Conservation (phyloP, 2,329 filamentous ascomycete genomes). For the Botryosphaeria dothidea region DNA sequence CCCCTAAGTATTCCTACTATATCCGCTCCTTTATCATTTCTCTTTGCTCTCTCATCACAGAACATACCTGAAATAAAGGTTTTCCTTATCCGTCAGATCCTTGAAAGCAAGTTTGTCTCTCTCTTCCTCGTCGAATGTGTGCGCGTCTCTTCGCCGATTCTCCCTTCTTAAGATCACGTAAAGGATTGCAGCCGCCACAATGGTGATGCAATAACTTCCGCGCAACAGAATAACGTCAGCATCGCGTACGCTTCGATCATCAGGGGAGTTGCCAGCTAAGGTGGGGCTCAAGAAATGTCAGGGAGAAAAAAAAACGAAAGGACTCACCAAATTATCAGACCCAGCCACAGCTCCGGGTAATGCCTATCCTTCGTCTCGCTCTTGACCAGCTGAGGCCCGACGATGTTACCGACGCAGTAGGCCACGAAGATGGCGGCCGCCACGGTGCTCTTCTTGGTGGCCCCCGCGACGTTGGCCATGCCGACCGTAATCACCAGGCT, state of each 20-base stretch:
- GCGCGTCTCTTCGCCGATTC: constrained; percentile 54
- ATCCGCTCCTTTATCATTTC: constrained; percentile 17
- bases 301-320: neutral
- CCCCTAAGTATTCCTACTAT: neutral
- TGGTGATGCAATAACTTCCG: constrained; percentile 66
- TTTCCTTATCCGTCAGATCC: constrained; percentile 69
- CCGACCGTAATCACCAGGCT: constrained; percentile 60
- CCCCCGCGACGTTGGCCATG: constrained; percentile 72
- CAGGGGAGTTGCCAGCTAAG: constrained; percentile 17
- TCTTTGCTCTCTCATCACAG: constrained; percentile 36
- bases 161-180: constrained; percentile 62
- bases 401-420: constrained; percentile 10
- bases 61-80: constrained; percentile 66
- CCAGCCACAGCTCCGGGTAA: constrained; percentile 71
- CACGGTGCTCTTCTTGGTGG: constrained; percentile 78
- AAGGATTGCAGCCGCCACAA: constrained; percentile 56
- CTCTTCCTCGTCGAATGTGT: constrained; percentile 60
- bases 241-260: neutral
- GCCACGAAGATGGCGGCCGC: constrained; percentile 59
- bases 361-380: constrained; percentile 65
- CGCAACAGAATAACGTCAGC: neutral
- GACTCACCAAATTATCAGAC: constrained; percentile 61
- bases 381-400: constrained; percentile 16
- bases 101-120: constrained; percentile 66
- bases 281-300: too few species aligned